Conservation (phyloP, 306 rosid species). For the Betula pendula region DNA sequence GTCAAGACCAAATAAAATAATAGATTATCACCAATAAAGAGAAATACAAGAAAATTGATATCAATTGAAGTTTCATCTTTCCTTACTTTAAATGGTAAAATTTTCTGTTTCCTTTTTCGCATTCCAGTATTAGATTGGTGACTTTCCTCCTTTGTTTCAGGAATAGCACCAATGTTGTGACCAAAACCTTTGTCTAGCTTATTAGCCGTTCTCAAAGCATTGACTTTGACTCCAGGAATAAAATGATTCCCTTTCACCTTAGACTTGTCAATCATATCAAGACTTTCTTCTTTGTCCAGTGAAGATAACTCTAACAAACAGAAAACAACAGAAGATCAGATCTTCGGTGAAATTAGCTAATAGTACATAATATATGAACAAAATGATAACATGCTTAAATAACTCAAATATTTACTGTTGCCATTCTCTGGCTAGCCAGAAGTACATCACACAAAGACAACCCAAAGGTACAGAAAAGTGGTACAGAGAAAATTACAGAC, state of each 20-base stretch:
- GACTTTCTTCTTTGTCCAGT: slow-evolving; percentile 49
- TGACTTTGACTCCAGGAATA: slow-evolving; percentile 39
- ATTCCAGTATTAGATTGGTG: slow-evolving; percentile 44
- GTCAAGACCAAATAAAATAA: slow-evolving; percentile 32
- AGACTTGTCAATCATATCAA: slow-evolving; percentile 40
- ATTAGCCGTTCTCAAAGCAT: slow-evolving; percentile 39
- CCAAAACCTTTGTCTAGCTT: slow-evolving; percentile 40
- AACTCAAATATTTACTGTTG: neutral
- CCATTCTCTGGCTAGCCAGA: neutral
- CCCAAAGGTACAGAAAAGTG: neutral
- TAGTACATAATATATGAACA: neutral
- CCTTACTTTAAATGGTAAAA: slow-evolving; percentile 52
- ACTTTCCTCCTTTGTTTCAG: slow-evolving; percentile 45
- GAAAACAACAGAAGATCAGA: slow-evolving; percentile 27
- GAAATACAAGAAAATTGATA: slow-evolving; percentile 15
- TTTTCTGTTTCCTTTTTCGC: slow-evolving; percentile 63
- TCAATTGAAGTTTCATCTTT: slow-evolving; percentile 20
- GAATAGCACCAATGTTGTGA: slow-evolving; percentile 38
- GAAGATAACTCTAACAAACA: slow-evolving; percentile 59
- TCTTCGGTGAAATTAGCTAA: slow-evolving; percentile 17
- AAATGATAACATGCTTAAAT: neutral
- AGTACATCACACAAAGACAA: neutral
- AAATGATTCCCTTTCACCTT: slow-evolving; percentile 49
- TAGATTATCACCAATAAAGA: neutral
- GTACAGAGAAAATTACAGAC: neutral